Percentiles rank a stretch among this genome's conserved stretches.
Evolutionary conservation across 1,284 basidiomycete species (phyloP).

Genomic region (Cryptococcus wingfieldii): DNA sequence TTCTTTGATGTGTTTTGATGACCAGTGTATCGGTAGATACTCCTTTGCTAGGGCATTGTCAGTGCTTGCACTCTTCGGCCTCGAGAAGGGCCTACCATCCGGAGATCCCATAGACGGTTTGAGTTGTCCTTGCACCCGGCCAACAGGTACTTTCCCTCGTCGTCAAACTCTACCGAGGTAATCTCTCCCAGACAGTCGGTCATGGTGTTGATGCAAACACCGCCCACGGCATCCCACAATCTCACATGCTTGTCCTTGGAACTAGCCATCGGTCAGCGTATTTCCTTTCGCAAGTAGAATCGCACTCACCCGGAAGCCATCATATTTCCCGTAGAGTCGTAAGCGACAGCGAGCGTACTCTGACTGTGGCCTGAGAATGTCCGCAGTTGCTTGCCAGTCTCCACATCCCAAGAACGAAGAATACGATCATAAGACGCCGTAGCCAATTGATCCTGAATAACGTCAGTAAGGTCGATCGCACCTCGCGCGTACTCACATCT

Average conservation of each 20-base stretch:
- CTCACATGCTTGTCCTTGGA: conserved; percentile 51
- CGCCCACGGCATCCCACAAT: conserved; percentile 53
- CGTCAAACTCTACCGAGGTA: conserved; percentile 51
- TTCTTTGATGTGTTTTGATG: conserved; percentile 54
- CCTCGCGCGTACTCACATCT: conserved; percentile 16
- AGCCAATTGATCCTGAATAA: conserved; percentile 41
- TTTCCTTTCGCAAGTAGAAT: neutral
- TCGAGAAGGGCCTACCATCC: conserved; percentile 45
- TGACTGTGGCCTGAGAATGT: conserved; percentile 53
- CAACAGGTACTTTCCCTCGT: conserved; percentile 49
- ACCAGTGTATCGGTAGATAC: conserved; percentile 51
- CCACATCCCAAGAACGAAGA: conserved; percentile 51
- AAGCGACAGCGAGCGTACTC: conserved; percentile 49
- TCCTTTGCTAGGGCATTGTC: conserved; percentile 34
- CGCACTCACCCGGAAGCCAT: conserved; percentile 48
- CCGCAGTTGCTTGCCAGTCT: conserved; percentile 47
- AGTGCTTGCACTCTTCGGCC: neutral
- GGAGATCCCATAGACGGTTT: conserved; percentile 47
- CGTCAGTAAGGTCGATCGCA: neutral
- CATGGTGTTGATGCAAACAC: conserved; percentile 50
- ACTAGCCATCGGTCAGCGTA: neutral
- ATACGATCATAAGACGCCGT: conserved; percentile 53
- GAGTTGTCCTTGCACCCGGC: conserved; percentile 53
- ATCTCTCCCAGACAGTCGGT: conserved; percentile 52
- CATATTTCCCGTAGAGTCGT: conserved; percentile 50